Evolutionary conservation across 176 grass and related monocot genomes (phyloP).

Genomic region (Aegilops tauschii): DNA sequence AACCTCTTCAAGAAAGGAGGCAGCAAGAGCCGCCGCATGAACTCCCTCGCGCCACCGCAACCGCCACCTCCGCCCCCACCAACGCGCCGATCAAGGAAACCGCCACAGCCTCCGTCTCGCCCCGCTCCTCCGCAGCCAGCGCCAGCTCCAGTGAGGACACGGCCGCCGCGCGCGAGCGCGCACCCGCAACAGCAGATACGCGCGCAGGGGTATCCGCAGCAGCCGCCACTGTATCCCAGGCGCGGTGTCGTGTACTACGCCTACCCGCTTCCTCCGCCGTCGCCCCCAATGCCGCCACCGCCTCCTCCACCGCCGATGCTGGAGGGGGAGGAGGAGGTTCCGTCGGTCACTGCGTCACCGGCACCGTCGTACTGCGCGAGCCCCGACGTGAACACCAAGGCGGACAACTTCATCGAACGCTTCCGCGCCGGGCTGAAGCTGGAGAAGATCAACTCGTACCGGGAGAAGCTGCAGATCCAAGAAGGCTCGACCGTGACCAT

Average conservation of each 20-base stretch:
- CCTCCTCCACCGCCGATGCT: constrained; percentile 44
- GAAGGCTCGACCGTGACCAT: constrained; percentile 3
- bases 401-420: constrained; percentile 40
- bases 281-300: constrained; percentile 49
- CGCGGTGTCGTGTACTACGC: constrained; percentile 44
- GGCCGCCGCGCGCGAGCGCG: constrained; percentile 3
- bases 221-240: constrained; percentile 31
- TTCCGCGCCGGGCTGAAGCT: constrained; percentile 65
- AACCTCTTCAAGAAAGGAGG: constrained; percentile 74
- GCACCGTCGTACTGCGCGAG: constrained; percentile 67
- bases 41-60: constrained; percentile 42
- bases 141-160: constrained; percentile 18
- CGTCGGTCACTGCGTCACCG: constrained; percentile 29
- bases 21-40: constrained; percentile 68
- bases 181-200: constrained; percentile 15
- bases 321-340: constrained; percentile 19
- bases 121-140: constrained; percentile 19
- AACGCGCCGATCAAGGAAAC: constrained; percentile 43
- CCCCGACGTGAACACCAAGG: constrained; percentile 94
- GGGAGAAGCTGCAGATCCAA: constrained; percentile 56
- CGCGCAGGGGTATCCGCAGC: constrained; percentile 19
- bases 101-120: constrained; percentile 27
- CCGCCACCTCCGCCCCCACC: constrained; percentile 16
- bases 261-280: constrained; percentile 54
- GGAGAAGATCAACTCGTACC: constrained; percentile 86